Evolutionary conservation across 176 grass and related monocot genomes (phyloP).

Genomic region (Carex myosuroides): DNA sequence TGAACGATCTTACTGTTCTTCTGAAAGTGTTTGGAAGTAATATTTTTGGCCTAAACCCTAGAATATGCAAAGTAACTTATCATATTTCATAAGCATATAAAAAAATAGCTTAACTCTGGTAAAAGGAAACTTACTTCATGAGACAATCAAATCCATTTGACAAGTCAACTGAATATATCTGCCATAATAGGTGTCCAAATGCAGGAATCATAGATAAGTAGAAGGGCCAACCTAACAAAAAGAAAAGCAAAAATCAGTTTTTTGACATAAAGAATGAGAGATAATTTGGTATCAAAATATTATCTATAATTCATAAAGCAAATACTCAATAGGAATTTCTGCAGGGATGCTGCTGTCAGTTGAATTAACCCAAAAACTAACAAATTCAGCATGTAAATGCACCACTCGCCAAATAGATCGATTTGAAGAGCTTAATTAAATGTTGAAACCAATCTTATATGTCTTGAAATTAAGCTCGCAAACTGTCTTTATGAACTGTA

Average conservation of each 20-base stretch:
- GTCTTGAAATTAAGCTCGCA: not conserved
- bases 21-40: not conserved
- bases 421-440: not conserved
- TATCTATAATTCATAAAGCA: not conserved
- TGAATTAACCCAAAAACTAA: not conserved
- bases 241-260: not conserved
- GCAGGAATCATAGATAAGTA: conserved; percentile 34
- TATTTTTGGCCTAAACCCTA: not conserved
- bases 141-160: conserved; percentile 32
- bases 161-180: conserved; percentile 41
- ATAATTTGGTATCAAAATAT: not conserved
- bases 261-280: not conserved
- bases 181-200: conserved; percentile 38
- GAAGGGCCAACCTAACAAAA: conserved; percentile 37
- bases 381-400: not conserved
- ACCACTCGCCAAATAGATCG: not conserved
- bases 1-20: not conserved
- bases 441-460: not conserved
- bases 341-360: no score
- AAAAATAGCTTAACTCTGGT: not conserved
- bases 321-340: not conserved
- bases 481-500: not conserved
- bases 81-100: not conserved
- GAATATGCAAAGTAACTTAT: not conserved
- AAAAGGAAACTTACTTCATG: conserved; percentile 49